phyloP scores from a whole-genome alignment of 2,329 filamentous ascomycete genomes.

The Colletotrichum abscissum region DNA sequence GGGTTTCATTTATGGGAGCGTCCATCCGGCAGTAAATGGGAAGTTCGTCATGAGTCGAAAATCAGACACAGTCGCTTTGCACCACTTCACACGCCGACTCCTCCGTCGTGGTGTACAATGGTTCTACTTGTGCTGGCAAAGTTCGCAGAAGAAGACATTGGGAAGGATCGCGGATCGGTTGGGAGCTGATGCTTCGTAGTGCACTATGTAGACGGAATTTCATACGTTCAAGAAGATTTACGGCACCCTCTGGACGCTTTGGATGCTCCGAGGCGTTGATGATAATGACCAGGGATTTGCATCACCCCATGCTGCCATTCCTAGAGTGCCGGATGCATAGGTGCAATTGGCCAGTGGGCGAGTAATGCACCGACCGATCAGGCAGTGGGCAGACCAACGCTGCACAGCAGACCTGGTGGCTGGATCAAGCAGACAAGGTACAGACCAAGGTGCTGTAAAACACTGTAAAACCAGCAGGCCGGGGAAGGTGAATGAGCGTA shows the following conservation, averaged over 20 bases:
- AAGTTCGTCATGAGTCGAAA: conserved; percentile 15
- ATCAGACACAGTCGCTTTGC: conserved; percentile 7
- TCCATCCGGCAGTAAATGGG: conserved; percentile 22
- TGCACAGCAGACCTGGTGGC: neutral
- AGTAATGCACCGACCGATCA: conserved; percentile 7
- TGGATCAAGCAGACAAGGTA: neutral
- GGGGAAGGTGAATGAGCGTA: conserved; percentile 3
- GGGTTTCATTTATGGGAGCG: conserved; percentile 34
- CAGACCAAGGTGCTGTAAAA: neutral
- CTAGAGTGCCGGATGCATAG: too few relatives aligned
- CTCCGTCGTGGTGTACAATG: conserved; percentile 30
- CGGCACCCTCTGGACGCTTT: neutral
- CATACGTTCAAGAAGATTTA: conserved; percentile 21
- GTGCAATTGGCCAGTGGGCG: neutral
- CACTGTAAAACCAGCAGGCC: conserved; percentile 23
- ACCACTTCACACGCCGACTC: conserved; percentile 4
- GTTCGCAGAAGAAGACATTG: conserved; percentile 20
- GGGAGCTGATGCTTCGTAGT: conserved; percentile 19
- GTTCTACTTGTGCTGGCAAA: conserved; percentile 13
- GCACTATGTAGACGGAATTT: conserved; percentile 29
- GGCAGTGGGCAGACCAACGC: too few relatives aligned
- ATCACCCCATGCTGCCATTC: neutral
- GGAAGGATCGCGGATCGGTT: conserved; percentile 23
- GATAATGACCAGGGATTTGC: neutral
- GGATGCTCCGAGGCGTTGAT: neutral